Base-by-base conservation (phyloP, 2,329 filamentous ascomycete species). In the Alternaria consortialis region DNA sequence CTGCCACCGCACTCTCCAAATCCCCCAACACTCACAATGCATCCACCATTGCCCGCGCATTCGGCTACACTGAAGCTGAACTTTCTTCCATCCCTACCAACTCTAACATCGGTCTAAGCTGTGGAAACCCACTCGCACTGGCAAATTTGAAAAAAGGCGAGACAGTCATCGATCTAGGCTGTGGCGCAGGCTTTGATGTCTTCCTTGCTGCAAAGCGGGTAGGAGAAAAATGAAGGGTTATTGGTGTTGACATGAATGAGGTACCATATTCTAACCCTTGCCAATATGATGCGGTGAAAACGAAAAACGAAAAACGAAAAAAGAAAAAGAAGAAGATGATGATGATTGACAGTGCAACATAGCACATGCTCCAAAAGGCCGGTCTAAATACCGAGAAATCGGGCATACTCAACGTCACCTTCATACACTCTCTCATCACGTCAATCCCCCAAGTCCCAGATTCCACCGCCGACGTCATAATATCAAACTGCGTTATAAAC, bases 161-260 rank as follows among this genome's bases (percentile, higher is more conserved):
- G 68, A 85, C 81, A 0, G 81, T 88, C 2, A 74, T 89, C 57
- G 86, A 88, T 64, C 77, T 89, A 1, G 86, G 87, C 2, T 82
- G 81, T 62, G 86, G 87, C 3, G 85, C 83, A 7, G 86, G 87
- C 0, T 84, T 88, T 44, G 86, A 89, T 67, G 82, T 84, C 17
- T 86, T 88, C 61, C 80, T 84, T 3, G 85, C 86, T 11, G 80
- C 84, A 4, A 77, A 76, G 27, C 84, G 81, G 65, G 81, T 88
- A 37, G 85, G 85, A 0, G 47, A 66, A 0, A 72, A 70, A 4
- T 86, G 86, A 1, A 81, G 76, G 29, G 84, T 79, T 4, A 84
- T 88, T 50, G 87, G 87, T 7, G 77, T 89, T 5, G 86, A 89
- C 66, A 88, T 89, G 84, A 88, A 84, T 64, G 81, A 86, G 74